Base-by-base conservation (phyloP, 2,329 filamentous ascomycete genomes). In the Alternaria sp. region DNA sequence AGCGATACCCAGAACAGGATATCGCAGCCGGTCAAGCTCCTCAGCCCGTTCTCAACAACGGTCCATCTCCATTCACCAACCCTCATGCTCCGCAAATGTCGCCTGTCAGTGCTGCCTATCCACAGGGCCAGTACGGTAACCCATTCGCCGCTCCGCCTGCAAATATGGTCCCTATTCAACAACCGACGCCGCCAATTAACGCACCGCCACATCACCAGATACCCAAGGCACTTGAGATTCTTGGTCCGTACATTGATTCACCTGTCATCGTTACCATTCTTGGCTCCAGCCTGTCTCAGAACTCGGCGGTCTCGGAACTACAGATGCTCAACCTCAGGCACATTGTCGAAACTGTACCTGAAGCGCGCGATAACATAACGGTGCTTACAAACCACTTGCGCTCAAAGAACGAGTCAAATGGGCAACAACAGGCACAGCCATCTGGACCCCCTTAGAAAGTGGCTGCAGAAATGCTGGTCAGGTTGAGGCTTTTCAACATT, bases 241-340 rank as follows among this genome's bases (percentile, higher is more conserved):
- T 84, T 1, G 82, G 82, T 0, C 75, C 77, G 1, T 75, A 80
- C 51, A 79, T 82, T 39, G 72, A 78, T 32, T 71, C 77, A 3
- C 80, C 81, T 1, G 79, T 81, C 16, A 80, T 82, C 12, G 67
- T 74, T 41, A 70, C 75, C 53, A 74, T 83, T 18, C 65, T 83
- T 26, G 62, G 53, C 30, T 59, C 59, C 5, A 73, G 65, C 36
- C 36, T 72, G n/a, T 60, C 65, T 3, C 70, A 75, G 9, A 73
- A 75, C 16, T 71, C 76, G 7, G 65, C 70, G 7, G 76, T 82
- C 28, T 69, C 70, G 9, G 74, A 77, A 47, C 69, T 86, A 16
- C 91, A 96, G 73, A 90, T 95, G 86, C 83, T 86, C 56, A 87
- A 95, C 28, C 86, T 97, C 63, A 84, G 86, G 52, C 84, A 86